These are phyloP conservation scores for Phaeotremella skinneri DNA, from an alignment of 768 basidiomycete species.

Conservation along the genomic window DNA sequence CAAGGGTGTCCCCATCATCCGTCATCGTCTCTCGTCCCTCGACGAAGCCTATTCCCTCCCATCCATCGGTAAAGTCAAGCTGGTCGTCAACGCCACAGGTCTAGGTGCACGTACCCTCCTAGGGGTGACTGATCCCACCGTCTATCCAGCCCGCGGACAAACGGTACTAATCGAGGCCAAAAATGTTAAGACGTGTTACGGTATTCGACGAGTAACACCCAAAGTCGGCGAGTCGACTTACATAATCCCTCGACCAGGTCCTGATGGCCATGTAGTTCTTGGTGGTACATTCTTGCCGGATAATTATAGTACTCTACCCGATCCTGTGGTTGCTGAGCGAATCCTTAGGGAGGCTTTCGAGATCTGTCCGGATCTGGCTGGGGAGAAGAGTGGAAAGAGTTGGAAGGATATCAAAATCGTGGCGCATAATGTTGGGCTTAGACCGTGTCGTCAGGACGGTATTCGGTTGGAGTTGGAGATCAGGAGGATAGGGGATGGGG, in stretches of 20 bases:
- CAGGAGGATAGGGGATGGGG: constrained; percentile 32
- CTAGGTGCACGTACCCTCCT: constrained; percentile 68
- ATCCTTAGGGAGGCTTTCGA: constrained; percentile 55
- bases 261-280: constrained; percentile 55
- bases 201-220: constrained; percentile 17
- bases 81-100: constrained; percentile 62
- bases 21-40: constrained; percentile 54
- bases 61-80: constrained; percentile 47
- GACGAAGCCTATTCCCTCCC: constrained; percentile 56
- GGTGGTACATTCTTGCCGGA: constrained; percentile 60
- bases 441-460: constrained; percentile 61
- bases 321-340: constrained; percentile 53
- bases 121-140: constrained; percentile 72
- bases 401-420: constrained; percentile 56
- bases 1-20: constrained; percentile 56
- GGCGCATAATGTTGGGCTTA: constrained; percentile 61
- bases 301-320: constrained; percentile 59
- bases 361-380: constrained; percentile 54
- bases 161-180: constrained; percentile 72
- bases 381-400: constrained; percentile 51
- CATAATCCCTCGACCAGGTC: constrained; percentile 63
- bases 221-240: constrained; percentile 54
- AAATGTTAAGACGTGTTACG: constrained; percentile 56
- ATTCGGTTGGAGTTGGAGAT: constrained; percentile 60
- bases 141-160: constrained; percentile 81